Evolutionary conservation across 2,329 filamentous ascomycete species (phyloP), one percentile per base, ranked within the genome.

Genomic region (Pyrenophora graminea): DNA sequence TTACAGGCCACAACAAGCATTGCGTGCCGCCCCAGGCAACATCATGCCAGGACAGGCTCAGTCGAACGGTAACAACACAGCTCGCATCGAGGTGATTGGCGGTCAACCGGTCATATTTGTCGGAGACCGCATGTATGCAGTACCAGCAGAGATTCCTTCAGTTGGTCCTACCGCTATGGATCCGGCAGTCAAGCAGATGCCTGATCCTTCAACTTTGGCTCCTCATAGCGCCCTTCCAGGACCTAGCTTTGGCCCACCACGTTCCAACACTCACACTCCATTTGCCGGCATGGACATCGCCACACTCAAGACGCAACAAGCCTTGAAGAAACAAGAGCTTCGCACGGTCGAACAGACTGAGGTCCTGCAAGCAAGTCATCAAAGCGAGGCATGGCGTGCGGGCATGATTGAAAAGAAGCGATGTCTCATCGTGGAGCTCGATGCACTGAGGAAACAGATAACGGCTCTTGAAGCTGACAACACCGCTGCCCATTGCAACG

Each of bases 371-470:
- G 60, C 68, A 7, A 56, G 61, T 27, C 62, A 67, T 12, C 66
- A 73, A 39, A 64, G 53, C n/a, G 63, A 69, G 8, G 54, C 56
- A 8, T 73, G 70, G 68, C 67, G 71, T 39, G 54, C 59, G 5
- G 48, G 48, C 15, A 69, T 72, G 50, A 72, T 74, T 15, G 64
- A 68, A 42, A 67, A 69, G 58, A 74, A 74, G 59, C 66, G 62
- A 36, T 59, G 52, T 37, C 56, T 73, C 17, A 72, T 73, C 39
- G 64, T 68, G 10, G 68, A 74, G 45, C 65, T 73, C 10, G 72
- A 74, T 52, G 52, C 53, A 2, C 54, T 74, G 32, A 67, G 72
- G 21, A 72, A 70, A 53, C 65, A 70, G 17, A 70, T 74, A 50
- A 59, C 62, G 19, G 51, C 62, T 7, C 45, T 67, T 7, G 67